Conservation (phyloP, 2,329 filamentous ascomycete genomes). For the Akanthomyces lecanii region DNA sequence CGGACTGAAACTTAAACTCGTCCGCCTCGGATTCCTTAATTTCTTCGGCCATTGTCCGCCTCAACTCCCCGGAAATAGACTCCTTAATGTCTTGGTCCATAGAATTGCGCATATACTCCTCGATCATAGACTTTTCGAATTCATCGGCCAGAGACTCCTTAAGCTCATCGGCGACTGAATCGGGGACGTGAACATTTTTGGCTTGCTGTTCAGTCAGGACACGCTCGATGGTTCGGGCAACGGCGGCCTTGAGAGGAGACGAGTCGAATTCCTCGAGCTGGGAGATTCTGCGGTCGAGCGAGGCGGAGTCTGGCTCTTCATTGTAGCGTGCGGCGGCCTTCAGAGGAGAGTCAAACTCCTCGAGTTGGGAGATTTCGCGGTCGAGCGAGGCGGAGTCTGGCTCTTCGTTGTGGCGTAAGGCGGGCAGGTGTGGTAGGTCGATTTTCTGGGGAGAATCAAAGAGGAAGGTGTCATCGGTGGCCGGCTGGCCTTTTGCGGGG, state of each 20-base stretch:
- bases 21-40: slow-evolving; percentile 25
- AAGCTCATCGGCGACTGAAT: slow-evolving; percentile 62
- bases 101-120: no score
- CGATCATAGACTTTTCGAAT: no score
- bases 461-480: slow-evolving; percentile 56
- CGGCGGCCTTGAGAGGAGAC: slow-evolving; percentile 53
- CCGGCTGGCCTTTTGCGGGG: slow-evolving; percentile 31
- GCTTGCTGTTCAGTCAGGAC: slow-evolving; percentile 86
- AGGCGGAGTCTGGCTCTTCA: slow-evolving; percentile 26
- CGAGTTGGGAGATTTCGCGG: slow-evolving; percentile 47
- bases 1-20: slow-evolving; percentile 76
- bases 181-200: slow-evolving; percentile 84
- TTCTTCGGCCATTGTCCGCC: no score
- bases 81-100: no score
- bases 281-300: slow-evolving; percentile 42
- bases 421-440: slow-evolving; percentile 23
- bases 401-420: slow-evolving; percentile 19
- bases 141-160: no score
- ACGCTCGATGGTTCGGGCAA: slow-evolving; percentile 55
- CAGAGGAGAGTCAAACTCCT: slow-evolving; percentile 53
- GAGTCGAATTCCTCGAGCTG: slow-evolving; percentile 51
- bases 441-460: slow-evolving; percentile 46
- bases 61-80: no score
- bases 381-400: slow-evolving; percentile 28
- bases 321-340: slow-evolving; percentile 40